Base-by-base conservation (phyloP, 1,284 basidiomycete genomes). In the Fomes fomentarius region DNA sequence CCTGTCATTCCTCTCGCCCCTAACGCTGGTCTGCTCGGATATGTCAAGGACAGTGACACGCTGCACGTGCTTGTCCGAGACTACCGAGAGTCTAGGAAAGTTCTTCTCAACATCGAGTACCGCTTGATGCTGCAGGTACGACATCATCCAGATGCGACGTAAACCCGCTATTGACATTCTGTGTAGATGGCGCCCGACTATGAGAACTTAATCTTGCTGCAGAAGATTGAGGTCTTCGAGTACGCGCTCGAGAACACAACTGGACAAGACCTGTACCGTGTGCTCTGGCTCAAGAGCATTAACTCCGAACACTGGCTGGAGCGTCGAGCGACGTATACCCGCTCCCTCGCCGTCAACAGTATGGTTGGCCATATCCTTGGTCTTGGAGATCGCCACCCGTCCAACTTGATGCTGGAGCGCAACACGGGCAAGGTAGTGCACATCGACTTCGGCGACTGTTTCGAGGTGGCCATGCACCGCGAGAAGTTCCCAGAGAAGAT, bases 401-500 rank as follows among this genome's bases (percentile, higher is more conserved):
- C 93, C 53, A 99, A 99, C 76, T 73, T 99, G 56, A 82, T 99
- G 66, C 80, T 99, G 39, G 94, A 97, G 70, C 86, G 96, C 60
- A 86, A 87, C 56, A 95, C 93, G 1, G 97, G 97, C 40, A 96
- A 98, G 72, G 91, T 99, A 12, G 73, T 75, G 19, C 88, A 99
- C 69, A 98, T 99, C 63, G 97, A 99, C 74, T 99, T 98, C 66
- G 94, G 94, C 42, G 94, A 96, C 69, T 96, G 94, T 67, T 96
- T 96, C 72, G 94, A 96, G 73, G 87, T 96, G 42, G 93, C 94
- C 15, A 94, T 96, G 89, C 89, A 93, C 63, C 88, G 96, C 63
- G 94, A 98, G 74, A 99, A 99, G 76, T 99, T 96, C 80, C 97
- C 97, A 0, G 97, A 99, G 75, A 97, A 93, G 72, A 95, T 99